Evolutionary conservation across 1,284 basidiomycete genomes (phyloP), one percentile per base, ranked within the genome.

Genomic region (Hortiboletus rubellus): DNA sequence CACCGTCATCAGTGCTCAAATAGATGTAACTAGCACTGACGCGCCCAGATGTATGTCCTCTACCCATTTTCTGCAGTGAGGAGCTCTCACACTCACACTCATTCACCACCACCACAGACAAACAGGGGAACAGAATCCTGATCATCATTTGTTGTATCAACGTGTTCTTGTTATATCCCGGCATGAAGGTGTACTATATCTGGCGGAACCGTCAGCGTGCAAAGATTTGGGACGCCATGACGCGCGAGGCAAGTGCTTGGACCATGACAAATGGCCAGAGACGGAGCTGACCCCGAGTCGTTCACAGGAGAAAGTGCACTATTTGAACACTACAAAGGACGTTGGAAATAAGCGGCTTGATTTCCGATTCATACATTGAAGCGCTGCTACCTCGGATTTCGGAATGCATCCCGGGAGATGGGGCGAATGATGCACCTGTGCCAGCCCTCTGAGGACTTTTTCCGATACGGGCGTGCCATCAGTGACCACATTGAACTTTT

Each of bases 171-270:
- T 57, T 84, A 50, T 84, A 83, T 59, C 82, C 82, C 15, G 72
- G 68, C 8, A 80, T 79, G 10, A 81, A 83, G 59, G 57, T 66
- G 3, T 84, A 82, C 62, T 84, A 84, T 54, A 63, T 77, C 14
- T 82, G 78, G 79, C 73, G 80, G 3, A 83, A 84, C 60, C 70
- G 69, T 44, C 77, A 78, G 63, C 74, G 76, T 18, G 79, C 75
- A 7, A 76, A 68, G 59, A 72, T 78, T 4, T 85, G 83, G 83
- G 73, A 80, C 57, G 72, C 72, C 0, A 83, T 83, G 82, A 79
- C 76, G 1, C 58, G 69, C 8, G 74, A 81, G 72, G 81, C 79
- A 52, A 57, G 74, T 54, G 5, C 10, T 8, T 31, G 10, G 7
- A 27, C 50, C 5, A 4, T 17, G 27, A 33, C 11, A 2, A 12